Evolutionary conservation across 2,329 filamentous ascomycete species (phyloP), one percentile per base, ranked within the genome.

Genomic region (Neurospora sp.): DNA sequence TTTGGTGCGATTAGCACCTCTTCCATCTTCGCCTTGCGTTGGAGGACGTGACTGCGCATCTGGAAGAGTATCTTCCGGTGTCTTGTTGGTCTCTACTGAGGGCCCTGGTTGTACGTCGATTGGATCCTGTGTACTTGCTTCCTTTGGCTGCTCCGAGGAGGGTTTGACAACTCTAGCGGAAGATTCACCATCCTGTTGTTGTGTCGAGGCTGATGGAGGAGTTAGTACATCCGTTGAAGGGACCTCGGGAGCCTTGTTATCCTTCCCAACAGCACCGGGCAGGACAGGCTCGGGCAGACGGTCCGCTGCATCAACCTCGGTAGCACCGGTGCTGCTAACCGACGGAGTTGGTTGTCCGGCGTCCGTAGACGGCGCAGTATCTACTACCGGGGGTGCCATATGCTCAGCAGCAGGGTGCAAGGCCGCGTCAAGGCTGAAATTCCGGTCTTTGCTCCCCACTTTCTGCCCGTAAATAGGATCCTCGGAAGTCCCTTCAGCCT

Each of bases 381-480:
- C 52, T 5, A 36, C 28, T 17, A 15, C 28, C 23, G 28, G 13
- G 52, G 52, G 23, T 10, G 15, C 52, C 23, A 10, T 62, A 36
- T 15, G 52, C 52, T 62, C 52, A 2, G 28, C 52, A 62, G 23
- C 52, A 62, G 23, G 23, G 17, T 62, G 23, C 10, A 62, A 62
- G 3, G 52, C 52, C 3, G 17, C 36, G 11, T 13, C 42, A 23
- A 52, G 39, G 4, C 67, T 68, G 19, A 33, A 68, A 42, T 2
- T 2, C 15, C 11, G 19, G n/a, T 72, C 58, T 19, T 43, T 66
- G 4, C 36, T 2, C 3, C 67, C 68, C 39, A 69, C 70, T 70
- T 72, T 74, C 39, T 73, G 52, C 23, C 72, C 73, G 10, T 68
- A 28, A 5, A 68, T 38, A 10, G n/a, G 13, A 23, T 39, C 39